These are phyloP conservation scores for Puccinia horiana DNA, from an alignment of 1,284 basidiomycete genomes.

Conservation along the genomic window DNA sequence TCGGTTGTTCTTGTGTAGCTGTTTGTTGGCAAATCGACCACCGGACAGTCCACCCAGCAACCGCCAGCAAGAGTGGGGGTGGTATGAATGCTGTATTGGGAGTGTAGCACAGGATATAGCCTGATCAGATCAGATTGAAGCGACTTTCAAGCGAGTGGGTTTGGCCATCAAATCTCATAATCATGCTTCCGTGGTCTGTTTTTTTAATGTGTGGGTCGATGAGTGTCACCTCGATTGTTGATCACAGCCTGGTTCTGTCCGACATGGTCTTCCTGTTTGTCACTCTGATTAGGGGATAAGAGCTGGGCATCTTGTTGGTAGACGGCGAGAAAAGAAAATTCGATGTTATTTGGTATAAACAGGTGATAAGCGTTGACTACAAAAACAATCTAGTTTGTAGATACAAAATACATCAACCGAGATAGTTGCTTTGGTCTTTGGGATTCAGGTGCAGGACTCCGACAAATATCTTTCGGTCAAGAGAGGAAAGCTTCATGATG, in stretches of 20 bases:
- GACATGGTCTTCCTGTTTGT: background rate
- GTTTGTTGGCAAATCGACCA: background rate
- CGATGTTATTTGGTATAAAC: background rate
- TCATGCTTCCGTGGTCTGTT: background rate
- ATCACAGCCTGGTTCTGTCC: slow-evolving; percentile 3
- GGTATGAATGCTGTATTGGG: background rate
- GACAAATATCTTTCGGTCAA: too few relatives aligned
- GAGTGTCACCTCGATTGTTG: background rate
- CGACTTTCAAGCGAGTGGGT: slow-evolving; percentile 5
- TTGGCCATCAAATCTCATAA: slow-evolving; percentile 1
- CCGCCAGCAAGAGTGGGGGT: background rate
- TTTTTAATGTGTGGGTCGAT: background rate
- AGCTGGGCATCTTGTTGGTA: background rate
- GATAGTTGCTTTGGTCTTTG: too few relatives aligned
- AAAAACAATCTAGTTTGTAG: background rate
- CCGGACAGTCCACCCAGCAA: background rate
- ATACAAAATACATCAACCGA: too few relatives aligned
- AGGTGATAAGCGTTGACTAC: background rate
- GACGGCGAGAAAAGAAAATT: background rate
- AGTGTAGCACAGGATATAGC: background rate
- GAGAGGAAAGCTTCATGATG: too few relatives aligned
- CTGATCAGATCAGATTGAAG: background rate
- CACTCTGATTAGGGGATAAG: background rate
- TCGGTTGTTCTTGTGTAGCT: background rate
- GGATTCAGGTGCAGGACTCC: too few relatives aligned